Base-by-base conservation (phyloP, 2,329 filamentous ascomycete genomes). In the Pseudogymnoascus pannorum region DNA sequence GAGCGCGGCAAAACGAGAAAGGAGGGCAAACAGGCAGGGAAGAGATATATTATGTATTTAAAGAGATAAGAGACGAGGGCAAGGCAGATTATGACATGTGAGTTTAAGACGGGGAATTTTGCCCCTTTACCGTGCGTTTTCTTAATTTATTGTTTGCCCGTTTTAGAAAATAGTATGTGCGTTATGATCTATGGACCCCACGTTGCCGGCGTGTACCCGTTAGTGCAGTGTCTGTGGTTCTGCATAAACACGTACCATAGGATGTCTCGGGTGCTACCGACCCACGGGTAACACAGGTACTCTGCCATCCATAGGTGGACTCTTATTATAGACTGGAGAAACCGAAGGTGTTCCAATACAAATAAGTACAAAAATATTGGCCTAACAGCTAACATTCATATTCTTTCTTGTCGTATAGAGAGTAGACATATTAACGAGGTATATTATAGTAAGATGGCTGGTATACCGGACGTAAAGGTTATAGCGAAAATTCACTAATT, bases 161-260 rank as follows among this genome's bases (percentile, higher is more conserved):
- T 29, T 51, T 51, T 26, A 29, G n/a, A 42, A 18, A 12, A 16
- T 29, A 11, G 24, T 51, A 29, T 9, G 42, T 48, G 42, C 42
- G n/a, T 48, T 48, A 2, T n/a, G n/a, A n/a, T n/a, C n/a, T n/a
- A n/a, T 3, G 22, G n/a, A 8, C 2, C 3, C 4, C 14, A 51
- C 14, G 24, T 31, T 54, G n/a, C 7, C 31, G 24, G n/a, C 26
- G 48, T 18, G 48, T 20, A 44, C 40, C 20, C 18, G 24, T 54
- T 54, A 54, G 48, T 54, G 48, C n/a, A 54, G 14, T 18, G 24
- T 54, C 48, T 31, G 48, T 54, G 48, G n/a, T 54, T 48, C 40
- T 48, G 22, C 42, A 48, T 48, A 26, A 48, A 48, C 11, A 48
- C n/a, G n/a, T n/a, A n/a, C n/a, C n/a, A 22, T 20, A 9, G 7